These are phyloP conservation scores for Brasenia schreberi DNA, from an alignment of 164 flowering plant species.

Conservation along the genomic window DNA sequence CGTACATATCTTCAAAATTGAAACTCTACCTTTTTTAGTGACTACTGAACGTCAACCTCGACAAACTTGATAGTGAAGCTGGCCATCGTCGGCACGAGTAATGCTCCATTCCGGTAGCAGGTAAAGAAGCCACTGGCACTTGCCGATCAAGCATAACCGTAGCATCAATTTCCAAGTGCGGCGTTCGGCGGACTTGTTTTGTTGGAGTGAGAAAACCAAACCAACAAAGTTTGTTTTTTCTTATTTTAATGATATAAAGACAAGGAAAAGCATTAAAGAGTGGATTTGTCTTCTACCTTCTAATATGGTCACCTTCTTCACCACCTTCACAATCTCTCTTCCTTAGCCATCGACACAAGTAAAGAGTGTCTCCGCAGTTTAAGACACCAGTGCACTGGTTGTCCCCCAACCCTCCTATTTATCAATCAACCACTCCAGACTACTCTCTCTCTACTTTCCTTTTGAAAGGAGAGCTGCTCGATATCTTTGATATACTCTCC, in stretches of 20 bases:
- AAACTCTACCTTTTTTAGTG: too few relatives aligned
- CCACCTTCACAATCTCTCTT: neutral
- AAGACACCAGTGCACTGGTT: neutral
- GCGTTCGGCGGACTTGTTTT: conserved; percentile 43
- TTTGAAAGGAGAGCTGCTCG: neutral
- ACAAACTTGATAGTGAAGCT: too few relatives aligned
- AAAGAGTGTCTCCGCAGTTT: neutral
- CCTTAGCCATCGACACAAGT: neutral
- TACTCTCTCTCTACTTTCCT: neutral
- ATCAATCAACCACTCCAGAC: neutral
- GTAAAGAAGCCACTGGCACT: neutral
- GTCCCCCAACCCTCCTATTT: neutral
- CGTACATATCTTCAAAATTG: too few relatives aligned
- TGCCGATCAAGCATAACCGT: neutral
- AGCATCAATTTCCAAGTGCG: conserved; percentile 15
- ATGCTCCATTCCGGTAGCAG: neutral
- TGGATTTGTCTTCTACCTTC: neutral
- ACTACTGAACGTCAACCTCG: too few relatives aligned
- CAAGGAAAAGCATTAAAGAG: neutral
- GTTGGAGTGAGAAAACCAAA: too few relatives aligned
- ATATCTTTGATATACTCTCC: neutral
- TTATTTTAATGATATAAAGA: neutral
- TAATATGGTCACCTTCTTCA: neutral
- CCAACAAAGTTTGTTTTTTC: too few relatives aligned
- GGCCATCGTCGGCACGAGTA: neutral